Base-by-base conservation (phyloP, 1,139 yeast genomes). In the Taphrina betulina region DNA sequence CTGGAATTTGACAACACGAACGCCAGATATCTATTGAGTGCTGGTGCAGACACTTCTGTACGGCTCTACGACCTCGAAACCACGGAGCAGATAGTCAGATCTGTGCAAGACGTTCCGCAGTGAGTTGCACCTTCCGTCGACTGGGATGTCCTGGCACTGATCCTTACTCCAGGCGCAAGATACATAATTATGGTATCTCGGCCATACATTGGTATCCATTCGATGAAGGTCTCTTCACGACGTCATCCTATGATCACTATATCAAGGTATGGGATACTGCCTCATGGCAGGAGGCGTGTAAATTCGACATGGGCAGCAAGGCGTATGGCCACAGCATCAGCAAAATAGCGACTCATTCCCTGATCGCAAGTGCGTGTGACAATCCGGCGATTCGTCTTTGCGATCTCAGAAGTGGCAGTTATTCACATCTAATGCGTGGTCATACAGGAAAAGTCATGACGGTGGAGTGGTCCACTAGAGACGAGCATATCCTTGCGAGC, bases 221-320 rank as follows among this genome's bases (percentile, higher is more conserved):
- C 54, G 97, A 90, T 68, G 81, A 83, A 23, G 96, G 96, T 1
- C 77, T 90, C 81, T 89, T 89, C 71, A 76, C 88, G 8, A 78
- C 89, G 1, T 81, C 89, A 0, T 86, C 95, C 0, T 87, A 83
- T 66, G 97, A 90, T 66, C 81, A 80, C 59, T 77, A 80, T 0
- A 79, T 89, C 26, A 85, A 83, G 61, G 75, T 88, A 0, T 90
- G 95, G 95, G 96, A 88, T 66, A 78, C 96, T 0, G 78, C 78
- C 59, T 72, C 77, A 24, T 70, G 63, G 24, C 70, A 72, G 12
- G 79, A 82, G 10, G 95, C 82, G 0, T 87, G 85, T 63, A 69
- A 79, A 1, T 85, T 87, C 63, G 77, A 81, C 58, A 60, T 81
- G 62, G 75, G 69, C 37, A 62, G 68, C 34, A 66, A 75, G 63